Evolutionary conservation across 129 eudicot species (phyloP), one percentile per base, ranked within the genome.

Genomic region (Escallonia rubra): DNA sequence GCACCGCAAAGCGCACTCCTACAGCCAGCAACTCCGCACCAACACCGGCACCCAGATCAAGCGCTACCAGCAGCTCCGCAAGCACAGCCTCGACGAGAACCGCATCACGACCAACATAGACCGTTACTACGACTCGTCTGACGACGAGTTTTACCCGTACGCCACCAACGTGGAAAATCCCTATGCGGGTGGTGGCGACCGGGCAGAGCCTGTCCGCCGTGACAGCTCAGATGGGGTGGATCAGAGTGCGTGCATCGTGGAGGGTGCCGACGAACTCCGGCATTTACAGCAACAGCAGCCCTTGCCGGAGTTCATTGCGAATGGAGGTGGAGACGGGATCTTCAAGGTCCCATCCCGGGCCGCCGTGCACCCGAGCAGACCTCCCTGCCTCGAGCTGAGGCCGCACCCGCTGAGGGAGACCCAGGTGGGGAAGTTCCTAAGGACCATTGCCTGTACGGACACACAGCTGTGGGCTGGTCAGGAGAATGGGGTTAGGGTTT

Each of bases 391-490:
- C 3, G 99, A 94, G 80, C 82, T 94, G 16, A 73, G 99, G 71
- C 99, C 99, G 0, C 99, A 94, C 58, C 99, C 99, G 34, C 72
- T 94, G 8, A 73, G 95, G 50, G 99, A 94, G 78, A 94, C 97
- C 10, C 97, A 94, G 77, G 95, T 87, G 0, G 99, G 99, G 3
- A 86, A 74, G 49, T 94, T 86, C 67, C 60, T 94, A 67, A 75
- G 97, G 64, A 82, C 97, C 0, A 87, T 94, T 43, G 91, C 85
- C 2, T 82, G 96, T 65, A 94, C 97, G 11, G 90, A 89, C 59
- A 87, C 90, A 4, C 97, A 94, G 50, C 41, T 94, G 44, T 94
- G 99, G 99, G 99, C 93, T 5, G 99, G 99, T 7, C 95, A 86
- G 76, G 99, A 94, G 70, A 80, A 72, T 3, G 99, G 99, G 14